phyloP scores from a whole-genome alignment of 2,329 filamentous ascomycete genomes.

The Apiospora phragmitis region DNA sequence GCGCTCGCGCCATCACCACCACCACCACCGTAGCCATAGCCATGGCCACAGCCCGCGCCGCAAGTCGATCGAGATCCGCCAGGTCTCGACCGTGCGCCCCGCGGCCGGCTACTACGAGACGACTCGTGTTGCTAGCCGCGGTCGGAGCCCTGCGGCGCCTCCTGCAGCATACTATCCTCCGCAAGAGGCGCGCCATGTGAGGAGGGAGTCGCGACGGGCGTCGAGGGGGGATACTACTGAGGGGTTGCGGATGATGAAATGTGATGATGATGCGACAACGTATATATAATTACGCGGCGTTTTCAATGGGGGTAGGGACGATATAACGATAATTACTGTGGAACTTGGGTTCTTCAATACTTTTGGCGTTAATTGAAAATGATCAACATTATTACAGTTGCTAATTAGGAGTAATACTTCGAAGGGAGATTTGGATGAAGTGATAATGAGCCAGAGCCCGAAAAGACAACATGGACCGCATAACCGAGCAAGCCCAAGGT shows the following conservation, averaged over 20 bases:
- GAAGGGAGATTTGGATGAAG: background rate
- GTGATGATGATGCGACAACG: background rate
- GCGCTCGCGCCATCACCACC: slow-evolving; percentile 16
- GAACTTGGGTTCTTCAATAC: background rate
- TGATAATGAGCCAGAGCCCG: background rate
- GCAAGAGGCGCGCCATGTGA: background rate
- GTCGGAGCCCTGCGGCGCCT: background rate
- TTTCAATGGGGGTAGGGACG: background rate
- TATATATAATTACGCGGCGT: background rate
- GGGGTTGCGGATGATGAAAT: background rate
- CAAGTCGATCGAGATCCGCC: background rate
- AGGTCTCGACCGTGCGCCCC: background rate
- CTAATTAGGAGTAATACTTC: background rate
- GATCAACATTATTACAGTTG: background rate
- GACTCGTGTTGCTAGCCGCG: background rate
- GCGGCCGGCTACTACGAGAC: background rate
- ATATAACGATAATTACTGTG: background rate
- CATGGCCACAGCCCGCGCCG: background rate
- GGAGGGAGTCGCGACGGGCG: background rate
- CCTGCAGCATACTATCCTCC: background rate
- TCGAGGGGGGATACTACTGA: background rate
- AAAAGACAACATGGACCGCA: too few relatives aligned
- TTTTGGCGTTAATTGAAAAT: background rate
- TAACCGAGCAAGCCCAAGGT: background rate
- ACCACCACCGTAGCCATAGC: slow-evolving; percentile 13